Conservation (phyloP, 1,284 basidiomycete genomes). For the Abortiporus biennis region DNA sequence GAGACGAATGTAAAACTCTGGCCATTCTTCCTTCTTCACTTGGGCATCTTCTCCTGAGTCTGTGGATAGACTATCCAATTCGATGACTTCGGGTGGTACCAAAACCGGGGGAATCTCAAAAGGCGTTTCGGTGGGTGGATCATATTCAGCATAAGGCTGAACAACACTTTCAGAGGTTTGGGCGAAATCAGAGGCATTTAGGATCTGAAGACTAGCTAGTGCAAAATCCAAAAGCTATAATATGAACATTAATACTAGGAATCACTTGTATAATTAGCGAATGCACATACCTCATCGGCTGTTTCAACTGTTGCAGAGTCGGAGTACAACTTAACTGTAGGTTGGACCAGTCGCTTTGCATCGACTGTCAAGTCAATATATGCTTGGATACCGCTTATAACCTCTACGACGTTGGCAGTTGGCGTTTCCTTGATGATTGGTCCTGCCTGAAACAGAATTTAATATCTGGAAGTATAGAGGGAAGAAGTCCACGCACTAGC, state of each 20-base stretch:
- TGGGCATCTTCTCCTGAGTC: slow-evolving; percentile 60
- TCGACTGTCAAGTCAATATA: slow-evolving; percentile 56
- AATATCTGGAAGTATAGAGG: neutral
- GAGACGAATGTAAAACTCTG: slow-evolving; percentile 63
- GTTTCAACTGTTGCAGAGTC: slow-evolving; percentile 36
- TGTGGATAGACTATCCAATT: slow-evolving; percentile 62
- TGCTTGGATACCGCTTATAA: slow-evolving; percentile 59
- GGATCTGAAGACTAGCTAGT: slow-evolving; percentile 45
- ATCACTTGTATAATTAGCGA: neutral
- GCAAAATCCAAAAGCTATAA: slow-evolving; percentile 58
- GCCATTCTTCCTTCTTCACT: slow-evolving; percentile 76
- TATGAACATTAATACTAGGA: neutral
- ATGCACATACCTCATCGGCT: slow-evolving; percentile 49
- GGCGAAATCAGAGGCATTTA: slow-evolving; percentile 51
- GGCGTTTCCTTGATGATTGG: slow-evolving; percentile 46
- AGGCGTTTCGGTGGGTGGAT: slow-evolving; percentile 39
- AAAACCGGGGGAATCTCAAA: slow-evolving; percentile 75
- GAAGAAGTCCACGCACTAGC: slow-evolving; percentile 45
- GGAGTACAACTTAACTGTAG: slow-evolving; percentile 44
- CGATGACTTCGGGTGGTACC: slow-evolving; percentile 84
- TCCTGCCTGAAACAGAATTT: slow-evolving; percentile 44
- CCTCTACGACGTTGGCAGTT: slow-evolving; percentile 46
- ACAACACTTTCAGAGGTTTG: slow-evolving; percentile 53
- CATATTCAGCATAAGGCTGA: slow-evolving; percentile 56
- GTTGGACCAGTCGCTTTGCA: slow-evolving; percentile 58